Base-by-base conservation (phyloP, 139 green algal genomes). In the Haematococcus sp. region DNA sequence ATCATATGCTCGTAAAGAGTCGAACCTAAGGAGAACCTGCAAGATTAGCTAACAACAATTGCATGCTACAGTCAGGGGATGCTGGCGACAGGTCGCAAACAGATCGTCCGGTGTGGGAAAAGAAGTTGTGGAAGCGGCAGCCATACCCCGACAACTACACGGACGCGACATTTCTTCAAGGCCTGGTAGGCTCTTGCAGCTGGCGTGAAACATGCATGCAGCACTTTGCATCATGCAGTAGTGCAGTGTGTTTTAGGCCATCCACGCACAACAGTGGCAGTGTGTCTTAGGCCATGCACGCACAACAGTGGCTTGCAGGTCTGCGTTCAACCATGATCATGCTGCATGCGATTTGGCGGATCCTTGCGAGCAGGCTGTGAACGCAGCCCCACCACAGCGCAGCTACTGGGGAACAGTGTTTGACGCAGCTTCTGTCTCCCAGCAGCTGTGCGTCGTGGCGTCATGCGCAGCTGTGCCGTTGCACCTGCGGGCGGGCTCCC, bases 391-490 rank as follows among this genome's bases (percentile, higher is more conserved):
- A 28, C 77, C 80, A 2, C 43, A 68, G 34, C 73, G 86, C 27
- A 70, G 80, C 76, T 92, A 89, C 69, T 89, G 84, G 86, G 63
- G 55, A 4, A 84, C 97, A 22, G 93, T 93, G 28, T 43, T 84
- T 40, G 86, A 81, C 30, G 85, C 89, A 0, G 63, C 81, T 27
- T 77, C 86, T 0, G 76, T 97, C 17, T 85, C 81, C 22, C 89
- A 97, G 80, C 93, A 97, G 82, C 70, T 95, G 19, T 79, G 49
- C 31, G 86, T 76, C 1, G 88, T 93, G 3, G 72, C 73, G 4
- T 71, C 83, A 0, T 76, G 86, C 5, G 75, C 81, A 7, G 55
- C 68, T 3, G 81, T 91, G 28, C 83, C 88, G 16, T 69, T 84
- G 46, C 79, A 89, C 66, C 68, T 72, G 27, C 44, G 3, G 19